Base-by-base conservation (phyloP, 768 basidiomycete species). In the Macrolepiota albuminosa region DNA sequence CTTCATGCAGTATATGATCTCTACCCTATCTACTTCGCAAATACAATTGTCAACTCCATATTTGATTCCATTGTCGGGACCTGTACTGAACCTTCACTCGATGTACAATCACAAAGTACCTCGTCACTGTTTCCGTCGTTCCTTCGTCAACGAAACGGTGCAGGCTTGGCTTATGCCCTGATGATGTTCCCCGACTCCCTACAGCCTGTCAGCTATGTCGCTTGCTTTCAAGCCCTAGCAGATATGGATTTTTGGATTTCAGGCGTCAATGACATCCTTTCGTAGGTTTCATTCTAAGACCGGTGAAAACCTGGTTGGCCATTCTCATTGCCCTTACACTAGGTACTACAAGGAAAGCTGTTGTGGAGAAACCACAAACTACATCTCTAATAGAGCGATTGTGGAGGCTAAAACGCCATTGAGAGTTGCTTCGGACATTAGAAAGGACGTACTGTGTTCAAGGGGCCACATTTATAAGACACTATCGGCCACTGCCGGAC, bases 291-390 rank as follows among this genome's bases (percentile, higher is more conserved):
- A 31, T 42, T 1, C 9, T 16, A 40, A 16, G 1, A 14, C 16
- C 6, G 5, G 36, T 11, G 1, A 16, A 39, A 39, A 16, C 36
- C 37, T 39, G 39, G 0, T 10, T 10, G 18, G 18, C 3, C 8
- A 18, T 3, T 10, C 26, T 26, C 13, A 52, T 29, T 21, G 6
- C 6, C 13, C 18, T 3, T 39, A 37, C 46, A 21, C 13, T 29
- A 68, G 65, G 13, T 66, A 60, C 43, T 46, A 64, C 24, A 68
- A 68, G 52, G 65, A 68, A 49, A 60, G 62, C 16, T n/a, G 66
- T 8, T 63, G 53, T 8, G 67, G 65, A 13, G 65, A 68, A 29
- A 62, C 29, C 2, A 52, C 39, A 7, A 64, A 58, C 37, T 64
- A 68, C 13, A 59, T 68, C 1, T 57, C 54, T 16, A 54, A 63